These are phyloP conservation scores for Mortierella sp. DNA, from an alignment of 371 early-diverging fungal species.

Conservation along the genomic window DNA sequence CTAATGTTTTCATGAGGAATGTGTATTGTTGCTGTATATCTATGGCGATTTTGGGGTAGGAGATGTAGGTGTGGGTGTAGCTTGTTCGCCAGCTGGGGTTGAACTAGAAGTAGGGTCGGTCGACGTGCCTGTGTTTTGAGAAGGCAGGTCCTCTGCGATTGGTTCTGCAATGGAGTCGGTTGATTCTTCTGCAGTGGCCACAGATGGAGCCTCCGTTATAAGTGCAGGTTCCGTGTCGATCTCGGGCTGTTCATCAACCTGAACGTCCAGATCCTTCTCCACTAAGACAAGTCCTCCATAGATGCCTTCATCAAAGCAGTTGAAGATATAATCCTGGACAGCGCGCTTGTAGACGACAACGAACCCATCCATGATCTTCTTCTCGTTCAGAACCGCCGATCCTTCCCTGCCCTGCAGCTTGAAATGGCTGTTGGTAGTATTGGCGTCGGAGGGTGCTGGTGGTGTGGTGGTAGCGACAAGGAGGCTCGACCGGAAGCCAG, in stretches of 20 bases:
- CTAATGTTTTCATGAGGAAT: neutral
- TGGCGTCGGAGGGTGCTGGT: neutral
- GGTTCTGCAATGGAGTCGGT: neutral
- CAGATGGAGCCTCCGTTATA: neutral
- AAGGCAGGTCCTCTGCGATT: neutral
- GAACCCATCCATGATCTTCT: slow-evolving; percentile 54
- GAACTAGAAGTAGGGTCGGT: neutral
- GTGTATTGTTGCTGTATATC: neutral
- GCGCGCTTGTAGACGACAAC: slow-evolving; percentile 51
- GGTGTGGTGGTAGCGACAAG: neutral
- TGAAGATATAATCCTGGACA: slow-evolving; percentile 54
- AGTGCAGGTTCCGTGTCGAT: neutral
- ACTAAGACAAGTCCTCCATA: slow-evolving; percentile 45
- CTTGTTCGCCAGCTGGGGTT: neutral
- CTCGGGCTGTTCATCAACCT: neutral
- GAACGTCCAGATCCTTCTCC: slow-evolving; percentile 16
- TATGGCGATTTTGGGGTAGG: neutral
- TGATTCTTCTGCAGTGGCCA: neutral
- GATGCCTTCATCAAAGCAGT: slow-evolving; percentile 55
- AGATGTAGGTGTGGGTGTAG: neutral
- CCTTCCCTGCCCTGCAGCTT: slow-evolving; percentile 40
- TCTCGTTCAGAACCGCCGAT: slow-evolving; percentile 37
- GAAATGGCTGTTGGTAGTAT: neutral
- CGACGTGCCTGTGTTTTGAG: neutral
- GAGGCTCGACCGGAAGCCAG: slow-evolving; percentile 21